These are phyloP conservation scores for Ettlia oleoabundans DNA, from an alignment of 139 green algal genomes.

Conservation along the genomic window DNA sequence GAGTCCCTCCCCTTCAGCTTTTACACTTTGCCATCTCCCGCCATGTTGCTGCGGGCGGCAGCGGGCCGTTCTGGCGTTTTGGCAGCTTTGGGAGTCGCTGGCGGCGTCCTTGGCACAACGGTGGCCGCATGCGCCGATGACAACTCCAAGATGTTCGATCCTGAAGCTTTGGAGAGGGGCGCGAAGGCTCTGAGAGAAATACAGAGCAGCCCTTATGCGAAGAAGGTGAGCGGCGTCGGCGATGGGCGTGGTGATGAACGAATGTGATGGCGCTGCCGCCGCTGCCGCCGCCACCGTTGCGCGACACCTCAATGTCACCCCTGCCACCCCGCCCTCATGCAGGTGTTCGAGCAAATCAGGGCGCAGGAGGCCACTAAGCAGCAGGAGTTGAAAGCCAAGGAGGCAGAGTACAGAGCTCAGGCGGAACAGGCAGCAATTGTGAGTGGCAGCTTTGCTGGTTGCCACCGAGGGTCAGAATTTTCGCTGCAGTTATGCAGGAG, in stretches of 20 bases:
- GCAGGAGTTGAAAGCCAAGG: conserved; percentile 76
- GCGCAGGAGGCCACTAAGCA: conserved; percentile 95
- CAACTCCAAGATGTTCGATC: conserved; percentile 85
- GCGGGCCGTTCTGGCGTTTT: background rate
- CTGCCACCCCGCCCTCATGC: background rate
- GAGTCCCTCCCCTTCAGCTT: too few relatives aligned
- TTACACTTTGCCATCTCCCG: too few relatives aligned
- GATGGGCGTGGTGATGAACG: too few relatives aligned
- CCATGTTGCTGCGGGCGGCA: background rate
- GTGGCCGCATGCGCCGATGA: conserved; percentile 42
- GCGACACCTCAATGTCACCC: background rate
- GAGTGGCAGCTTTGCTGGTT: conserved; percentile 5
- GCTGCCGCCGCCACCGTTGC: conserved; percentile 8
- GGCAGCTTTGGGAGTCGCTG: background rate
- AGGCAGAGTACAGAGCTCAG: conserved; percentile 76
- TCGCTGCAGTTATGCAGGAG: background rate
- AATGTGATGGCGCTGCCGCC: background rate
- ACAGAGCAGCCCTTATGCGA: conserved; percentile 90
- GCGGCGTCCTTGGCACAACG: background rate
- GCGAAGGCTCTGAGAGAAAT: conserved; percentile 98
- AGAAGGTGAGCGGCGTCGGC: conserved; percentile 69
- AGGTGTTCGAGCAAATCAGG: conserved; percentile 91
- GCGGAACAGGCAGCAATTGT: conserved; percentile 54
- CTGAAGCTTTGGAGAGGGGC: conserved; percentile 95
- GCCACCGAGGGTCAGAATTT: background rate